These are phyloP conservation scores for Macrophomina tecta DNA, from an alignment of 2,329 filamentous ascomycete genomes.

Conservation along the genomic window DNA sequence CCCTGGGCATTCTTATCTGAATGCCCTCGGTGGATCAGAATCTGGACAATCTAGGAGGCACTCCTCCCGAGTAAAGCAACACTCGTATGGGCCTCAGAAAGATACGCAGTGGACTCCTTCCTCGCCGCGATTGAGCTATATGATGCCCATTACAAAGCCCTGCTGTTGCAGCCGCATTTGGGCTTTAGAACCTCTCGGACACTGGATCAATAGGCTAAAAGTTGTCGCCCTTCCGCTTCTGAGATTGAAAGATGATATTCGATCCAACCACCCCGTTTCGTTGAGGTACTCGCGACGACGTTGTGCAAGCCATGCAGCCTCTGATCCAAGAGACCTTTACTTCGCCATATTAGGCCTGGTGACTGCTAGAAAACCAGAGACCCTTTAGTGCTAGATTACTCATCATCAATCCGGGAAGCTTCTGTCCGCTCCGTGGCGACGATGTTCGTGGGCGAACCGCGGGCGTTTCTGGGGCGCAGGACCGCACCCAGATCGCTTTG, in stretches of 20 bases:
- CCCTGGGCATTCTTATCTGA: background rate
- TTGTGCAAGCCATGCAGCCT: background rate
- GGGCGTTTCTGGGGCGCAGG: background rate
- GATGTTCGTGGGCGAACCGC: background rate
- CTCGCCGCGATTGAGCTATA: background rate
- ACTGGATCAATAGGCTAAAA: no score
- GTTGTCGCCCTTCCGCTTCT: no score
- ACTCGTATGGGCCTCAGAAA: background rate
- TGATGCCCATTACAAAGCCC: background rate
- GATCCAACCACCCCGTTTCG: background rate
- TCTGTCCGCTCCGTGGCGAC: background rate
- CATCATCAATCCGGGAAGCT: background rate
- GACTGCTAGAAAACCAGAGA: background rate
- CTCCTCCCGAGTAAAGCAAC: background rate
- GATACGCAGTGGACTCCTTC: background rate
- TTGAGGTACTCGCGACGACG: background rate
- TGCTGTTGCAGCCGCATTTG: background rate
- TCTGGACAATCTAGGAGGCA: background rate
- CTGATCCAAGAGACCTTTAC: background rate
- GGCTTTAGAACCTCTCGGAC: background rate
- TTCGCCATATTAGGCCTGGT: background rate
- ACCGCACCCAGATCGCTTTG: background rate
- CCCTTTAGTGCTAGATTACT: background rate
- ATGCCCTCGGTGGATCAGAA: background rate
- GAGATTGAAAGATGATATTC: background rate